Percentiles rank a stretch among this genome's conserved stretches.
phyloP scores from a whole-genome alignment of 2,329 filamentous ascomycete genomes.

The Pseudogymnoascus verrucosus region DNA sequence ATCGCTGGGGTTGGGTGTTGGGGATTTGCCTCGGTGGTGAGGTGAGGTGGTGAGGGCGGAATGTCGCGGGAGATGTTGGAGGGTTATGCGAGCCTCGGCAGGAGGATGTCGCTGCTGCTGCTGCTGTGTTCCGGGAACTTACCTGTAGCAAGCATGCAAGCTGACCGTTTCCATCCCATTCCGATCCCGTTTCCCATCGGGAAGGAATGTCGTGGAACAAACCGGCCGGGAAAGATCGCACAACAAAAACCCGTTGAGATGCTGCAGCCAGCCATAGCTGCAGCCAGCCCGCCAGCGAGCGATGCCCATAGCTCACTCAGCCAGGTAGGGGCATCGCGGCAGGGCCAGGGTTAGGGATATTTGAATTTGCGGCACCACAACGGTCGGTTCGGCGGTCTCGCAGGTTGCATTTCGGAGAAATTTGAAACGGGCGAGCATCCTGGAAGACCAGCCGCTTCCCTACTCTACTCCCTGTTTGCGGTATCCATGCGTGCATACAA shows the following conservation, averaged over 20 bases:
- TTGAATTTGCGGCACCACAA: background rate
- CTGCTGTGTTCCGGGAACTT: no score
- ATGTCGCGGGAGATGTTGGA: background rate
- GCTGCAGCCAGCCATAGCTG: background rate
- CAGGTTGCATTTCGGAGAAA: background rate
- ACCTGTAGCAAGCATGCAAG: background rate
- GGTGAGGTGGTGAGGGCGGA: background rate
- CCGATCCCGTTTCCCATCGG: background rate
- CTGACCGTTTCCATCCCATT: background rate
- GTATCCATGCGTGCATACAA: background rate
- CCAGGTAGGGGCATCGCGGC: no score
- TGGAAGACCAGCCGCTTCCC: background rate
- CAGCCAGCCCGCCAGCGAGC: no score
- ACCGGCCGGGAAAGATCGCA: background rate
- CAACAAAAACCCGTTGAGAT: background rate
- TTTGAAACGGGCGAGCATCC: background rate
- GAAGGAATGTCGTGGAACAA: background rate
- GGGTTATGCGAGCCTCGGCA: background rate
- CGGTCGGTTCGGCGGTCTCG: no score
- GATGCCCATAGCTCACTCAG: no score
- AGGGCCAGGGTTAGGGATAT: background rate
- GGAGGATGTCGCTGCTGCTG: no score
- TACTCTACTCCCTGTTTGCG: background rate
- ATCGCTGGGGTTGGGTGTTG: background rate
- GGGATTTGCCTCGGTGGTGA: background rate